These are phyloP conservation scores for Hyaloperonospora brassicae DNA, from an alignment of 352 stramenopile species.

Conservation along the genomic window DNA sequence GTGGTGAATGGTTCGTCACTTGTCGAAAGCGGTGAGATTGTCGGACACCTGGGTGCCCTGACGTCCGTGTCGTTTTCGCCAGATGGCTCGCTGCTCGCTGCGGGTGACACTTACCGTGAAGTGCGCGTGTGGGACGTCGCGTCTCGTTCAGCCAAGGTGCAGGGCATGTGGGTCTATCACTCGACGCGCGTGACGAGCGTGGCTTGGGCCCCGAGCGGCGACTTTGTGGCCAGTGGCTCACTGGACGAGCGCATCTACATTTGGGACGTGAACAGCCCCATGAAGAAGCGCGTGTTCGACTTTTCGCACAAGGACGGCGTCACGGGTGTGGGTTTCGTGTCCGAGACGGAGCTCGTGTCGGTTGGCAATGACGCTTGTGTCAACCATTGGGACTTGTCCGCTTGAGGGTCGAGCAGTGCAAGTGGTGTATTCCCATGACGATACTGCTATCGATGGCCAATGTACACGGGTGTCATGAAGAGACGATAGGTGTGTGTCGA, in stretches of 20 bases:
- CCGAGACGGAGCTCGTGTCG: constrained; percentile 65
- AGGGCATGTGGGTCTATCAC: constrained; percentile 94
- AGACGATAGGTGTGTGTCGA: no score
- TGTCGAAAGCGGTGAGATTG: constrained; percentile 53
- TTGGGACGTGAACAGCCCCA: constrained; percentile 85
- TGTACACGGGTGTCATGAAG: no score
- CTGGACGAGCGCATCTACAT: constrained; percentile 95
- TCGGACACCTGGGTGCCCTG: constrained; percentile 64
- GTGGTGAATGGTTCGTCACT: constrained; percentile 55
- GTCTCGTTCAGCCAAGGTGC: constrained; percentile 74
- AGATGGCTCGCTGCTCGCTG: constrained; percentile 73
- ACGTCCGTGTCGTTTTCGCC: constrained; percentile 82
- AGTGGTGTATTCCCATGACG: background rate
- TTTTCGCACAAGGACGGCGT: constrained; percentile 81
- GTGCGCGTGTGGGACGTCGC: constrained; percentile 86
- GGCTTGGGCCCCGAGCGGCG: constrained; percentile 89
- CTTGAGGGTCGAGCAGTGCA: constrained; percentile 7
- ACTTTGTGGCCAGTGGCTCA: constrained; percentile 87
- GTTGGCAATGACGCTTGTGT: constrained; percentile 77
- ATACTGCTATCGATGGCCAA: no score
- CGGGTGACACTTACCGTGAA: constrained; percentile 83
- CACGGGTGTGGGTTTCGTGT: constrained; percentile 61
- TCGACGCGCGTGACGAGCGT: constrained; percentile 90
- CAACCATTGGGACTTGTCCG: constrained; percentile 64
- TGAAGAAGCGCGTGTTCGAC: constrained; percentile 59